A percentile compares a stretch with the other conserved stretches of the same genome.
Evolutionary conservation across 352 stramenopile species (phyloP).

Genomic region (Halophytophthora batemanensis): DNA sequence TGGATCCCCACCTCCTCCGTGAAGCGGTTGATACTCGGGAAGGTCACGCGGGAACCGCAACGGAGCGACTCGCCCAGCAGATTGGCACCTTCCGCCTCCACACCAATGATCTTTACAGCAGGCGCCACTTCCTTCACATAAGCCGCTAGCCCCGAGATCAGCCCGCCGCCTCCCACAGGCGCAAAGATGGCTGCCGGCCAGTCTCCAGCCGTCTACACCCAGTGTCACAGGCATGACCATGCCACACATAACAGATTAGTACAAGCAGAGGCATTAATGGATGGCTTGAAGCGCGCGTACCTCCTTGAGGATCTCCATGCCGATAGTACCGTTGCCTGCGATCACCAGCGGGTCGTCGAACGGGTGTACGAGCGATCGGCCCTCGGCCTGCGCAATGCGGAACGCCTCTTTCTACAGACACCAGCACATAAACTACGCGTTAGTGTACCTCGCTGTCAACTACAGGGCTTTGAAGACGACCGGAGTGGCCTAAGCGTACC

Average conservation of each 20-base stretch:
- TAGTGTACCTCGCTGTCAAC: no score
- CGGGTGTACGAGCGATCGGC: slow-evolving; percentile 94
- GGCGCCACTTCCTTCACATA: slow-evolving; percentile 87
- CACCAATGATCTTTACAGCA: slow-evolving; percentile 94
- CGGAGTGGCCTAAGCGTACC: slow-evolving; percentile 24
- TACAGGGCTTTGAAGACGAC: no score
- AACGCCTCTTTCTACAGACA: slow-evolving; percentile 83
- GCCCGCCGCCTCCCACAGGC: slow-evolving; percentile 95
- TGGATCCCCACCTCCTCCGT: slow-evolving; percentile 96
- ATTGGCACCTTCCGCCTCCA: slow-evolving; percentile 94
- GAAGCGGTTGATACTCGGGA: slow-evolving; percentile 95
- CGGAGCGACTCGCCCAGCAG: slow-evolving; percentile 91
- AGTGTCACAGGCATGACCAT: no score
- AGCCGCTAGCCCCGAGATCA: slow-evolving; percentile 94
- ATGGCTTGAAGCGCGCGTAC: slow-evolving; percentile 11
- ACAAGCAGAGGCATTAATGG: slow-evolving; percentile 1
- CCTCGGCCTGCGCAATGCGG: slow-evolving; percentile 88
- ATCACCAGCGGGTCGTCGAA: slow-evolving; percentile 98
- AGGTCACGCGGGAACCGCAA: slow-evolving; percentile 79
- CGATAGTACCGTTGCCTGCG: slow-evolving; percentile 96
- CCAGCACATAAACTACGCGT: not conserved
- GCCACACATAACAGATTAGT: slow-evolving; percentile 1
- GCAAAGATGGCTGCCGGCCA: slow-evolving; percentile 96
- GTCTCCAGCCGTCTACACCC: slow-evolving; percentile 66
- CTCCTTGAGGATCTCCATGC: slow-evolving; percentile 91